Evolutionary conservation across 2,329 filamentous ascomycete species (phyloP).

Genomic region (Claviceps sp.): DNA sequence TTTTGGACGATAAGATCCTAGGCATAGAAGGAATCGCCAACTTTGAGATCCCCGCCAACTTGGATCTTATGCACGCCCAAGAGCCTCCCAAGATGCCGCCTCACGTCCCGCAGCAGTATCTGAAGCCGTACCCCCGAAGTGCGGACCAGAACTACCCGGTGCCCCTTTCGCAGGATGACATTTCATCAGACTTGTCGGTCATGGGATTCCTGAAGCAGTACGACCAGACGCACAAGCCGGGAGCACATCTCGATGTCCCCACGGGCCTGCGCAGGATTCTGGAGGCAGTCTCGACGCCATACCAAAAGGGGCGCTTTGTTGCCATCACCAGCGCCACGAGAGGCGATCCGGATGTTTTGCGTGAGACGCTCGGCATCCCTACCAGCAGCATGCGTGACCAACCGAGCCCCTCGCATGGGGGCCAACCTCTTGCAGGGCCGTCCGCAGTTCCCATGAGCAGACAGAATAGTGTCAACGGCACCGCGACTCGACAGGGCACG

Average conservation of each 20-base stretch:
- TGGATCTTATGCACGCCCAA: constrained; percentile 40
- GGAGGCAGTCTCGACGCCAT: constrained; percentile 38
- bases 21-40: constrained; percentile 48
- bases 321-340: constrained; percentile 32
- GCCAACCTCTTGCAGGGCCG: constrained; percentile 4
- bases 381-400: constrained; percentile 30
- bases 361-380: constrained; percentile 36
- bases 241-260: constrained; percentile 40
- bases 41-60: constrained; percentile 43
- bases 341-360: constrained; percentile 35
- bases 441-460: constrained; percentile 37
- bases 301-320: constrained; percentile 33
- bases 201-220: constrained; percentile 47
- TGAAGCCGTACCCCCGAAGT: constrained; percentile 41
- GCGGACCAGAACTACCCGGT: constrained; percentile 43
- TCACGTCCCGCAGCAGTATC: constrained; percentile 42
- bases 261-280: constrained; percentile 41
- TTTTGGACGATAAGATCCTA: constrained; percentile 42
- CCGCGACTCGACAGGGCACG: constrained; percentile 43
- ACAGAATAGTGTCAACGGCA: constrained; percentile 41
- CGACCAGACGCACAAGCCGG: constrained; percentile 36
- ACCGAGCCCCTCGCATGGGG: constrained; percentile 15
- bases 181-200: constrained; percentile 40
- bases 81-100: constrained; percentile 46
- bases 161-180: constrained; percentile 36